Evolutionary conservation across 2,329 filamentous ascomycete genomes (phyloP), one percentile per base, ranked within the genome.

Genomic region (Paraconiothyrium brasiliense): DNA sequence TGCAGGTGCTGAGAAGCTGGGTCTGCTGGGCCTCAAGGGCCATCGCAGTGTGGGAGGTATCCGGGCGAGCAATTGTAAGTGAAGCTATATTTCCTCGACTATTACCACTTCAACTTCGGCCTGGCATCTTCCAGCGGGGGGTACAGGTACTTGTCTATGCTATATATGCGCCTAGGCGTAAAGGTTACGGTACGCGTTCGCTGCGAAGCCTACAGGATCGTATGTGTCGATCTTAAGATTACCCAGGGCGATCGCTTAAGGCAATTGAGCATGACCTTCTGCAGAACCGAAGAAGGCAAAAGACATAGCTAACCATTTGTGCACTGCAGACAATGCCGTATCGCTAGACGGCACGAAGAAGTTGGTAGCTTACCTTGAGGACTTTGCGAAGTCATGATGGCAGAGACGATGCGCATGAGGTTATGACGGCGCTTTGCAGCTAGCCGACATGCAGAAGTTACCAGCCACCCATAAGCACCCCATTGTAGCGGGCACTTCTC

Each of bases 11-110:
- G 87, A 90, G 62, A 86, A 86, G 62, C 84, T 83, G 57, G 88
- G 91, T 0, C 82, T 97, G 27, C 87, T 89, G 30, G 94, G 93
- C 0, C 82, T 97, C 47, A 97, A 97, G 82, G 94, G 94, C 0
- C 94, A 98, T 78, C 86, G 94, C 63, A 91, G 87, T 62, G 90
- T 98, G 1, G 92, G 93, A 16, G 94, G 94, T 32, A 94, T 97
- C 63, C 87, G 94, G 14, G 90, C 90, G 22, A 91, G 87, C 78
- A 97, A 95, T 77, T 98, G 80, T 82, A 68, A 80, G 79, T 79
- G 30, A 30, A 35, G 57, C 60, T 57, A 59, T 66, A 58, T 32
- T 39, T 32, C 37, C 48, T 30, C 52, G 57, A 22, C 14, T 48
- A 58, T 57, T 62, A 49, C 50, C 49, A 49, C 54, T 58, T 54